phyloP scores from a whole-genome alignment of 179 eudicot genomes.

The Silene noctiflora region DNA sequence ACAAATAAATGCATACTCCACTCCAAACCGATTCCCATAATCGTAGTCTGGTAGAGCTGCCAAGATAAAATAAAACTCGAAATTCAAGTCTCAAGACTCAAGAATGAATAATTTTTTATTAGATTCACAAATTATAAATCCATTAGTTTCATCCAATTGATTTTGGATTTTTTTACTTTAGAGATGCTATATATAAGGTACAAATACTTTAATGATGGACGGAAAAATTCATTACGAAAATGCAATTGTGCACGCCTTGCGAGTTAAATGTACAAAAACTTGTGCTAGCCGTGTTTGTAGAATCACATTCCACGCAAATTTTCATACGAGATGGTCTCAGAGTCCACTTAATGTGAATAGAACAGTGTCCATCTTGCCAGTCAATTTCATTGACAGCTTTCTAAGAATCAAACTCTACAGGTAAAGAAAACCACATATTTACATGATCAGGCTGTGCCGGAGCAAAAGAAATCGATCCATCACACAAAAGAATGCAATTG shows the following conservation, averaged over 20 bases:
- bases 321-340: not conserved
- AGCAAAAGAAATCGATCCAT: conserved; percentile 25
- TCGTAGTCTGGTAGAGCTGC: no score
- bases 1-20: no score
- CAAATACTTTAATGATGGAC: not conserved
- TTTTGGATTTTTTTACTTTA: not conserved
- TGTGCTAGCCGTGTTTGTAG: not conserved
- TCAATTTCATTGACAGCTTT: not conserved
- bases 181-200: not conserved
- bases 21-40: no score
- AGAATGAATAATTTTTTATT: no score
- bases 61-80: no score
- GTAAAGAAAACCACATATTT: conserved; percentile 27
- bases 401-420: conserved; percentile 16
- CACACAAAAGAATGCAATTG: conserved; percentile 33
- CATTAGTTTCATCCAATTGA: no score
- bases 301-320: not conserved
- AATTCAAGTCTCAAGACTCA: no score
- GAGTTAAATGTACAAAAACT: no score
- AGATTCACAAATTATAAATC: no score
- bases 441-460: conserved; percentile 27
- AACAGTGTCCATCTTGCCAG: not conserved
- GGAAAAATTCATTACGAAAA: no score
- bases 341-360: not conserved
- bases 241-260: no score